phyloP scores from a whole-genome alignment of 2,329 filamentous ascomycete species.

The Arachnopeziza araneosa region DNA sequence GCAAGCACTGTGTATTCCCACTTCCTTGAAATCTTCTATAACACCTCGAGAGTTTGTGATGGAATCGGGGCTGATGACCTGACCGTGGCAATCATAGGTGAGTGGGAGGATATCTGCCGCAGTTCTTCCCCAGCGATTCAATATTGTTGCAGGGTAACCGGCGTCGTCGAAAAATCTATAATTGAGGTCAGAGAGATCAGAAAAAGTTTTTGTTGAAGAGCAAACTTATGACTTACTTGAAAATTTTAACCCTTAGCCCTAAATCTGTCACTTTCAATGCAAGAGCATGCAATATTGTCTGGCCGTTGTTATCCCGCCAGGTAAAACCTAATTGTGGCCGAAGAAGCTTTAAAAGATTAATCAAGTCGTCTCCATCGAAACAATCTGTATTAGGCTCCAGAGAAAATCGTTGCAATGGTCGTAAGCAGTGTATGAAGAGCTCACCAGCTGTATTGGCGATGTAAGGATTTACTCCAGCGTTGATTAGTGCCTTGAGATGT shows the following conservation, averaged over 20 bases:
- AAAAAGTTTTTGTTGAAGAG: background rate
- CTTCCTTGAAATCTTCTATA: background rate
- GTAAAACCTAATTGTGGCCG: background rate
- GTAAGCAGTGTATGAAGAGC: constrained; percentile 10
- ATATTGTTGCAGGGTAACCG: constrained; percentile 4
- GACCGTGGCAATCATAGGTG: constrained; percentile 13
- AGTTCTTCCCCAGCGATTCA: constrained; percentile 8
- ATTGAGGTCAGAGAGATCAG: background rate
- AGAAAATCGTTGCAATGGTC: constrained; percentile 7
- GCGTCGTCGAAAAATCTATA: constrained; percentile 4
- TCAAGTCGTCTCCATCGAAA: constrained; percentile 7
- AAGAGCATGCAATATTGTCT: constrained; percentile 10
- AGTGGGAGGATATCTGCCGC: constrained; percentile 8
- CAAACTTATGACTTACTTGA: constrained; percentile 6
- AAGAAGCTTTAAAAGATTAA: constrained; percentile 6
- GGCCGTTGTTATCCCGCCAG: constrained; percentile 9
- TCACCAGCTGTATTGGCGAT: constrained; percentile 10
- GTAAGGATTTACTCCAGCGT: constrained; percentile 8
- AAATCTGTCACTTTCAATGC: constrained; percentile 8
- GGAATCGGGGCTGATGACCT: constrained; percentile 4
- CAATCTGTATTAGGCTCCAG: constrained; percentile 12
- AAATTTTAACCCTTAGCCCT: constrained; percentile 8
- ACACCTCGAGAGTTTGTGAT: background rate
- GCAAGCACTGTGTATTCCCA: background rate
- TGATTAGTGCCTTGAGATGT: constrained; percentile 8